phyloP scores from a whole-genome alignment of 306 rosid genomes.

The Glycine latifolia region DNA sequence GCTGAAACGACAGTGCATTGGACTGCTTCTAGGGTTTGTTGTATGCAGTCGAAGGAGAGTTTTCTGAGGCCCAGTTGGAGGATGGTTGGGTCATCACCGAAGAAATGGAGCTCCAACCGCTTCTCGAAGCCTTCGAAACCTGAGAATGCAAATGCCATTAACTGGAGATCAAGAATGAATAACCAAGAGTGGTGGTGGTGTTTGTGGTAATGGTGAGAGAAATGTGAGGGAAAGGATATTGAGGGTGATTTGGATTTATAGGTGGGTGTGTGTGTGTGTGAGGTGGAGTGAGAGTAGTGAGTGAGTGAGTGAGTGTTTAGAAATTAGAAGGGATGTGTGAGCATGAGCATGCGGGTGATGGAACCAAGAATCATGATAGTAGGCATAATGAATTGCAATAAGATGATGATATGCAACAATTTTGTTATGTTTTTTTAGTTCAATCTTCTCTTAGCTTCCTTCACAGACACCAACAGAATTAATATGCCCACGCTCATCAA shows the following conservation, averaged over 20 bases:
- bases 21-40: slow-evolving; percentile 66
- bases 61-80: slow-evolving; percentile 64
- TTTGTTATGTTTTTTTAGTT: slow-evolving; percentile 53
- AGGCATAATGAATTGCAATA: slow-evolving; percentile 75
- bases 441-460: slow-evolving; percentile 45
- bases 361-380: slow-evolving; percentile 89
- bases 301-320: slow-evolving; percentile 31
- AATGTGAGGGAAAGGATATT: slow-evolving; percentile 53
- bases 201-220: neutral
- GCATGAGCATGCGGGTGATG: slow-evolving; percentile 84
- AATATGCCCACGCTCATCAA: slow-evolving; percentile 58
- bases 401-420: slow-evolving; percentile 57
- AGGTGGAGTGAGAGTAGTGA: neutral
- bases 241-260: slow-evolving; percentile 66
- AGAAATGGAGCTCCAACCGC: slow-evolving; percentile 87
- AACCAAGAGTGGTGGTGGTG: neutral
- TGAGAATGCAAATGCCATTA: slow-evolving; percentile 72
- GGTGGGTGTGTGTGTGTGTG: slow-evolving; percentile 68
- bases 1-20: slow-evolving; percentile 91
- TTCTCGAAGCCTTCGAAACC: slow-evolving; percentile 95
- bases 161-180: neutral
- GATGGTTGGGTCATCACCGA: slow-evolving; percentile 65
- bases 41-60: slow-evolving; percentile 57
- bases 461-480: slow-evolving; percentile 55
- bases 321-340: slow-evolving; percentile 43